Evolutionary conservation across 352 stramenopile species (phyloP), one percentile per base, ranked within the genome.

Genomic region (Stephanocyclus meneghinianus): DNA sequence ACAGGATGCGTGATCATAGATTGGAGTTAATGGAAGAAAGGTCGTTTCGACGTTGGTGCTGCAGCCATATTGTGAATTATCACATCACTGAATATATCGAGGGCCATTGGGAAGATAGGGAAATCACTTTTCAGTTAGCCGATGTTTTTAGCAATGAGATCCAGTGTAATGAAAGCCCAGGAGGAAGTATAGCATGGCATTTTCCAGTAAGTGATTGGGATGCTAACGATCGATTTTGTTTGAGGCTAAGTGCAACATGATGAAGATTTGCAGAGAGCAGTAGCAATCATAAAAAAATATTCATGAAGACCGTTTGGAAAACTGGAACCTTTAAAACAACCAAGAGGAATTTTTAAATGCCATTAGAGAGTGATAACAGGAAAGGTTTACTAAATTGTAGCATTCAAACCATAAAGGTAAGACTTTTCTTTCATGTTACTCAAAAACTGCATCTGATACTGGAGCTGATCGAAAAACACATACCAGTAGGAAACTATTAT

Each of bases 1-100:
- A 98, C 75, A 93, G 97, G 87, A 98, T 98, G 95, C 93, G 95
- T 57, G 95, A 98, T 87, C 95, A 98, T 80, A 95, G 97, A 80
- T 96, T 98, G 81, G 91, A 97, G 75, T 95, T 98, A 86, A 94
- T 97, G 75, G 90, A 97, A 81, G 95, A 95, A 76, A 81, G 87
- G 42, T 82, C 90, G 44, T 97, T 98, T 64, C 85, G 89, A 47
- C 87, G 92, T 61, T 98, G 95, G 95, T 76, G 57, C n/a, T 79
- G 74, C 29, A 87, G 76, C 64, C 72, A 86, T 53, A 82, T 88
- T 40, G 78, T 88, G 40, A 86, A 87, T 71, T 89, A 85, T 35
- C 81, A 86, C 48, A 84, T 82, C 68, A 86, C 78, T 8, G 73
- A 72, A 59, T 80, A 64, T 55, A 51, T 88, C 42, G 67, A 81